Evolutionary conservation across 2,329 filamentous ascomycete species (phyloP), one percentile per base, ranked within the genome.

Genomic region (Xylariaceae sp.): DNA sequence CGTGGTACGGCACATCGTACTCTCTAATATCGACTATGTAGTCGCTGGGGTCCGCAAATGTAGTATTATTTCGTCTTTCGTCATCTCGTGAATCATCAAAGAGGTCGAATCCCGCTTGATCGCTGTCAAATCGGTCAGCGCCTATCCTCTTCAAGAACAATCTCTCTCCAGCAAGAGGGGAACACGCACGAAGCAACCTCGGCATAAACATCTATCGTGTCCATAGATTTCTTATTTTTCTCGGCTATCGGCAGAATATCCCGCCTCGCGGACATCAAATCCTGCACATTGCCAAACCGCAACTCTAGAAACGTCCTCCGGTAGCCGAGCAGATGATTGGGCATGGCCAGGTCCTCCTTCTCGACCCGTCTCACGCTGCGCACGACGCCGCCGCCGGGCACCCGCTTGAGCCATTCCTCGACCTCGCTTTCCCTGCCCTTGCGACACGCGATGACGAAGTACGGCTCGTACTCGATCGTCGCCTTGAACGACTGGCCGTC

Each of bases 1-100:
- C 95, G 80, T 99, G 95, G 80, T 99, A 99, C 63, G 95, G 96
- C 69, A 99, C 96, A 76, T 99, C 95, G 75, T 96, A 99, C 80
- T 99, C 95, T 81, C 95, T 88, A 73, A 99, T 96, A 83, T 99
- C 96, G 77, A 97, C 85, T 82, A 99, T 92, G 75, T 89, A 97
- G 81, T 98, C 93, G 81, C 92, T 96, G 56, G 93, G 92, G 75
- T 98, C 93, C 66, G 88, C 81, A 77, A 91, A 88, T 64, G 81
- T 81, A 73, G 83, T 84, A 79, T 88, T 92, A 78, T 82, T 80
- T 83, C 88, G 87, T 87, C 83, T 85, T 74, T 95, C 89, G 73
- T 92, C 84, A 76, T 89, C 85, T 83, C 90, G 84, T 83, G 79
- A 80, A 74, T 93, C 90, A 73, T 98, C 93, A 85, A 96, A 98